Base-by-base conservation (phyloP, 2,329 filamentous ascomycete species). In the Onygenales sp. region DNA sequence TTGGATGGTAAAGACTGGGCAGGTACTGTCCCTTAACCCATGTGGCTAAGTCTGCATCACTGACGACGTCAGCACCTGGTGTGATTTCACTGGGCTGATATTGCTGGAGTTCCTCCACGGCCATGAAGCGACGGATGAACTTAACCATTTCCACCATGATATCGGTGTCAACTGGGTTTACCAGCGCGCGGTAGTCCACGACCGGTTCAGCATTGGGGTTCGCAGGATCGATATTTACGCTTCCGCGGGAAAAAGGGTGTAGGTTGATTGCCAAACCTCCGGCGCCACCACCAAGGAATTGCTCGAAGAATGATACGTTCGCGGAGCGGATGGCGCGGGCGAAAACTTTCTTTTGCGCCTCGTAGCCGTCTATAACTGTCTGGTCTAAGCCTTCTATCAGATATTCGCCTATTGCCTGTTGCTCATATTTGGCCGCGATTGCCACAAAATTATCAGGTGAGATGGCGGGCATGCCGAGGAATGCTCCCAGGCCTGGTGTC, bases 231-330 rank as follows among this genome's bases (percentile, higher is more conserved):
- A 74, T 68, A 42, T 64, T 66, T 46, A 75, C 65, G 27, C 64
- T 68, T 17, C 72, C 72, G 9, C 72, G 65, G 43, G 66, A 70
- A 41, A 74, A 63, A 3, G 72, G 71, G 56, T 72, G 69, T 1
- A 47, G 21, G 27, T 47, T 47, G 21, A 33, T 9, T n/a, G 33
- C 33, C 8, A 47, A 8, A 47, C 27, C n/a, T n/a, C 21, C 33
- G 6, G 44, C 27, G 31, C 44, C 33, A 1, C 21, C 33, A 31
- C n/a, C 21, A 1, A 27, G n/a, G 21, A 13, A 27, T 21, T 33
- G 33, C 33, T 47, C 44, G 11, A 33, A 17, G 44, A 47, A 27
- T 2, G 44, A 47, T 13, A 27, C 33, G 11, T 27, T 47, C 8
- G 44, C 33, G 21, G 44, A 47, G 33, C 21, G 11, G 33, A 32